Percentiles rank a stretch among this genome's conserved stretches.
Conservation (phyloP, 1,284 basidiomycete species). For the Sporisorium iseilematis-ciliati region DNA sequence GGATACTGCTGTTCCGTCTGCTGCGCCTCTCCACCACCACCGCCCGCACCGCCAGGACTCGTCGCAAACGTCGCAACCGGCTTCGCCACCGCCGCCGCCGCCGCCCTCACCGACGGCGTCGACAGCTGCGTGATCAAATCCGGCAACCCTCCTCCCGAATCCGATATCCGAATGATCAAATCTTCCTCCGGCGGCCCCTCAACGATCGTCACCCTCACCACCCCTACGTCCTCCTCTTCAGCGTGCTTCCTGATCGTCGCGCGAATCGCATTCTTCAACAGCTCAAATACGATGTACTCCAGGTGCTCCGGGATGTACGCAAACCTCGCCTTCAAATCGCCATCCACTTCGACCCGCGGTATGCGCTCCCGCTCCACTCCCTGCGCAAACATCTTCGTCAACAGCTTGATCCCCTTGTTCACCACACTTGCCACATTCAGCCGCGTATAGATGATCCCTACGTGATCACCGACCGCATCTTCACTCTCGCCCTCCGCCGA, state of each 20-base stretch:
- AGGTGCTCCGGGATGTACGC: slow-evolving; percentile 89
- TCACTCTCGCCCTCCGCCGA: slow-evolving; percentile 5
- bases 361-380: slow-evolving; percentile 70
- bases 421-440: slow-evolving; percentile 75
- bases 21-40: not conserved
- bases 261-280: slow-evolving; percentile 80
- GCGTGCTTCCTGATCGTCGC: slow-evolving; percentile 57
- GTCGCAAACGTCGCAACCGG: slow-evolving; percentile 9
- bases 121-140: slow-evolving; percentile 49
- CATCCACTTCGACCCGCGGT: slow-evolving; percentile 80
- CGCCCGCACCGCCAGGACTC: not conserved
- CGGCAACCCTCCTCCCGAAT: slow-evolving; percentile 51
- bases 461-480: slow-evolving; percentile 72
- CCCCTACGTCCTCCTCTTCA: slow-evolving; percentile 20
- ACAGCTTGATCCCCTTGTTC: slow-evolving; percentile 77
- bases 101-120: slow-evolving; percentile 1
- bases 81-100: slow-evolving; percentile 6
- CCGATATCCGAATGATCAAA: slow-evolving; percentile 65
- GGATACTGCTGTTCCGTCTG: slow-evolving; percentile 37
- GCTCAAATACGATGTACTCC: slow-evolving; percentile 86
- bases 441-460: slow-evolving; percentile 87
- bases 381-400: slow-evolving; percentile 76
- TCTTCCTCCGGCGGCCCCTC: slow-evolving; percentile 65
- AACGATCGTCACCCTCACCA: slow-evolving; percentile 64
- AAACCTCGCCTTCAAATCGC: slow-evolving; percentile 80